These are phyloP conservation scores for Hibiscus syriacus DNA, from an alignment of 345 rosid species.

Conservation along the genomic window DNA sequence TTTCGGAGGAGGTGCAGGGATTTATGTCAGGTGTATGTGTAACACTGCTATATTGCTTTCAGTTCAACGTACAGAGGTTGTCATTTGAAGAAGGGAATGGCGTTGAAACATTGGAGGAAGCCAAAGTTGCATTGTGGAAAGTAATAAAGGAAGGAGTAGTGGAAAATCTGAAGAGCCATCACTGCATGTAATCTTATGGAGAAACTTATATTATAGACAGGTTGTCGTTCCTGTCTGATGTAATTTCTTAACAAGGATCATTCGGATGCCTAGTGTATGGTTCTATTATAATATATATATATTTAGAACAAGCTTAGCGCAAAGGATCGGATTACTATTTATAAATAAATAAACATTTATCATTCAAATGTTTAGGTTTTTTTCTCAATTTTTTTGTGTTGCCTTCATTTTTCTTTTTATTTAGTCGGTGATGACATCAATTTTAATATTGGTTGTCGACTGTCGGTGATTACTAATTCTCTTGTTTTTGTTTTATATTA, in stretches of 20 bases:
- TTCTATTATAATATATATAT: background rate
- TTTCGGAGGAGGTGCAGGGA: background rate
- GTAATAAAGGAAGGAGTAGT: slow-evolving; percentile 57
- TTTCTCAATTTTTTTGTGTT: too few species aligned
- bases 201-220: too few species aligned
- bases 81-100: slow-evolving; percentile 66
- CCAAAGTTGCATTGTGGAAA: slow-evolving; percentile 76
- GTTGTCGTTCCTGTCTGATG: too few species aligned
- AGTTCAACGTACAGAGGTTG: slow-evolving; percentile 89
- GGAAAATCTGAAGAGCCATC: slow-evolving; percentile 31
- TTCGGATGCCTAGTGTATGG: background rate
- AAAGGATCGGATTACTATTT: background rate
- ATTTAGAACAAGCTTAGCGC: too few species aligned
- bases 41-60: slow-evolving; percentile 8
- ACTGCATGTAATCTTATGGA: background rate
- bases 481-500: too few species aligned
- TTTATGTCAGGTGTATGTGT: background rate
- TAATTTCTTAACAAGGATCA: too few species aligned
- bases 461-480: too few species aligned
- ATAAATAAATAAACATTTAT: too few species aligned
- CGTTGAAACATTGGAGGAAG: slow-evolving; percentile 85
- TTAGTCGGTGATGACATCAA: too few species aligned
- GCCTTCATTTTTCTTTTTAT: too few species aligned
- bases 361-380: too few species aligned
- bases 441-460: too few species aligned